Conservation (phyloP, 768 basidiomycete species). For the Mycena belliarum region DNA sequence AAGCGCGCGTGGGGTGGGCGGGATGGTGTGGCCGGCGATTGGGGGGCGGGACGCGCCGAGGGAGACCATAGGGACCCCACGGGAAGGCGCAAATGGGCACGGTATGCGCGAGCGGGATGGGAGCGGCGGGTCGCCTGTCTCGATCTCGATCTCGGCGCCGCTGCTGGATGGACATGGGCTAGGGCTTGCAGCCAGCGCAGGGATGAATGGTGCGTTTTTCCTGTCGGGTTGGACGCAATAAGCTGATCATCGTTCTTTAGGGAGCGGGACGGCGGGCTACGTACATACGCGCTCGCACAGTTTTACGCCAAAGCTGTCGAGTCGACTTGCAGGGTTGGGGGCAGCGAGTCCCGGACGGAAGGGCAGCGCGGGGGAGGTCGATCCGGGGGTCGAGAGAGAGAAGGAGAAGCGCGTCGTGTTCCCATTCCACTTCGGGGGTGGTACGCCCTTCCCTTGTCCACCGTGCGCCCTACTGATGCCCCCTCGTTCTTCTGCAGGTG, state of each 20-base stretch:
- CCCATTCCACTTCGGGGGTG: conserved; percentile 13
- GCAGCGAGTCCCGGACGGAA: conserved; percentile 57
- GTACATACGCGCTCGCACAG: conserved; percentile 68
- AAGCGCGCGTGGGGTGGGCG: conserved; percentile 1
- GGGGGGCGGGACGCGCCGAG: conserved; percentile 29
- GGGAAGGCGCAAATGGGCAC: conserved; percentile 29
- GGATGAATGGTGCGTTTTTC: neutral
- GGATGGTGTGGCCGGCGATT: conserved; percentile 33
- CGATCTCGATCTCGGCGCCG: conserved; percentile 24
- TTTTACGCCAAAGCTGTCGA: conserved; percentile 70
- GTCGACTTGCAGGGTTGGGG: conserved; percentile 51
- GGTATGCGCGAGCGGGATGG: neutral
- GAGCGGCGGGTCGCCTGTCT: conserved; percentile 12
- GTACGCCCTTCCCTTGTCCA: neutral
- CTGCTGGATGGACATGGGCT: neutral
- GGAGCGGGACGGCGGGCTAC: conserved; percentile 25
- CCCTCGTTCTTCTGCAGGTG: too few relatives aligned
- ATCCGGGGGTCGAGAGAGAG: conserved; percentile 32
- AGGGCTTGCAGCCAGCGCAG: neutral
- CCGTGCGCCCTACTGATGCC: neutral
- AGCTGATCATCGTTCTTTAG: neutral
- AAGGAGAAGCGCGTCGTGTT: conserved; percentile 13
- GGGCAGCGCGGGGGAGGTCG: conserved; percentile 42
- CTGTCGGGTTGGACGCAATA: neutral
- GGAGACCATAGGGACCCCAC: conserved; percentile 28